A percentile compares a stretch with the other conserved stretches of the same genome.
Conservation (phyloP, 108 stramenopile genomes). For the Conticribra guillardii region DNA sequence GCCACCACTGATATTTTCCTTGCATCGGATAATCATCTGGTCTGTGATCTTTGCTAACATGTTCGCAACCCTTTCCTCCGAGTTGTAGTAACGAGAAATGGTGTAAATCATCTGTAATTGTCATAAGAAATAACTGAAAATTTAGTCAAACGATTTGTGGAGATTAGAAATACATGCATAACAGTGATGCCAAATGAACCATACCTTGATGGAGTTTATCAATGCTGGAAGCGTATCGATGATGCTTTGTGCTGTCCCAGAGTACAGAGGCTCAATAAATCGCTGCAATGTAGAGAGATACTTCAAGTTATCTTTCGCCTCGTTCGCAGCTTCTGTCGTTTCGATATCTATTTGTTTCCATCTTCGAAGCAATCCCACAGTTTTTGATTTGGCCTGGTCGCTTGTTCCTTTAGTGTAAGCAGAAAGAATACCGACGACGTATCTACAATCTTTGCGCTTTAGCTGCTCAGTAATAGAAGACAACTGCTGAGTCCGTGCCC, state of each 20-base stretch:
- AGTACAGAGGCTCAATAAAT: slow-evolving; percentile 91
- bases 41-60: slow-evolving; percentile 88
- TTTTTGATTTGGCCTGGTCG: slow-evolving; percentile 63
- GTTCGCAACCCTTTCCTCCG: slow-evolving; percentile 66
- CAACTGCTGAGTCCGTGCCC: slow-evolving; percentile 83
- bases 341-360: slow-evolving; percentile 90
- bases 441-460: slow-evolving; percentile 78
- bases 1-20: slow-evolving; percentile 59
- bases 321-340: slow-evolving; percentile 91
- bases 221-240: slow-evolving; percentile 91
- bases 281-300: slow-evolving; percentile 88
- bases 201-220: slow-evolving; percentile 83
- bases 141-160: too few species aligned
- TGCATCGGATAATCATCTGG: slow-evolving; percentile 90
- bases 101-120: slow-evolving; percentile 86
- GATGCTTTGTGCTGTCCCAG: slow-evolving; percentile 79
- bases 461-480: slow-evolving; percentile 88
- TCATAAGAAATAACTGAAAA: slow-evolving; percentile 11
- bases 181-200: slow-evolving; percentile 4
- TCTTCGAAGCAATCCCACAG: slow-evolving; percentile 60
- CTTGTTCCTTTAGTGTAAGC: slow-evolving; percentile 64
- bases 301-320: slow-evolving; percentile 94
- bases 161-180: background rate
- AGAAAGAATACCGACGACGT: slow-evolving; percentile 72
- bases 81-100: slow-evolving; percentile 85